phyloP scores from a whole-genome alignment of 345 rosid genomes.

The Tarenaya hassleriana region DNA sequence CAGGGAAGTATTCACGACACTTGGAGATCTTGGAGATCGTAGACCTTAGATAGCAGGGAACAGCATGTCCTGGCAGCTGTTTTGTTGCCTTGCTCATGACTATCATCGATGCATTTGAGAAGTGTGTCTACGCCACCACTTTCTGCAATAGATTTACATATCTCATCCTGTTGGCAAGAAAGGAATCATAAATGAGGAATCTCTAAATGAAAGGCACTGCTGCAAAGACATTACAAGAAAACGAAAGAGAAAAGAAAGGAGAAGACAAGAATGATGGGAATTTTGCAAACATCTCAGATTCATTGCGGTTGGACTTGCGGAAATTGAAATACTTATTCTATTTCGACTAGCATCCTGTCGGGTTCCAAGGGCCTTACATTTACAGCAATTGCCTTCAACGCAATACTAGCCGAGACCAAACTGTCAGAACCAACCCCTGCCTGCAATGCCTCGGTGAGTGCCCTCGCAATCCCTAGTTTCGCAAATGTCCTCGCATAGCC shows the following conservation, averaged over 20 bases:
- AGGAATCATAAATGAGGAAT: neutral
- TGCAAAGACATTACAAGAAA: neutral
- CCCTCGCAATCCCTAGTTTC: constrained; percentile 61
- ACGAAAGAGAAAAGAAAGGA: neutral
- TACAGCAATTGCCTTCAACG: constrained; percentile 76
- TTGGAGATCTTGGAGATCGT: constrained; percentile 13
- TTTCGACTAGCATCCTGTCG: no score
- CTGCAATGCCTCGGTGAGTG: constrained; percentile 61
- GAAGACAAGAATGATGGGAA: neutral
- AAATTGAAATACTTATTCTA: no score
- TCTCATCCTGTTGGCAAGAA: constrained; percentile 52
- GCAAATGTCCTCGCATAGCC: constrained; percentile 89
- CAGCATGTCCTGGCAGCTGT: constrained; percentile 66
- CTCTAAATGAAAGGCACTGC: neutral
- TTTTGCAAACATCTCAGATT: no score
- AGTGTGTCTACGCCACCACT: constrained; percentile 75
- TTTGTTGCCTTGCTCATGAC: constrained; percentile 73
- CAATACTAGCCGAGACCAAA: constrained; percentile 70
- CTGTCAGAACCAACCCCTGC: constrained; percentile 65
- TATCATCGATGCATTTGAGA: constrained; percentile 65
- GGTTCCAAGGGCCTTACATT: constrained; percentile 45
- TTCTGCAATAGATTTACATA: constrained; percentile 84
- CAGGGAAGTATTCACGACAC: constrained; percentile 1
- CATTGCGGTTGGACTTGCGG: no score
- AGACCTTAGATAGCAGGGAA: constrained; percentile 75